phyloP scores from a whole-genome alignment of 805 yeast species.

The Brettanomyces custersianus region DNA sequence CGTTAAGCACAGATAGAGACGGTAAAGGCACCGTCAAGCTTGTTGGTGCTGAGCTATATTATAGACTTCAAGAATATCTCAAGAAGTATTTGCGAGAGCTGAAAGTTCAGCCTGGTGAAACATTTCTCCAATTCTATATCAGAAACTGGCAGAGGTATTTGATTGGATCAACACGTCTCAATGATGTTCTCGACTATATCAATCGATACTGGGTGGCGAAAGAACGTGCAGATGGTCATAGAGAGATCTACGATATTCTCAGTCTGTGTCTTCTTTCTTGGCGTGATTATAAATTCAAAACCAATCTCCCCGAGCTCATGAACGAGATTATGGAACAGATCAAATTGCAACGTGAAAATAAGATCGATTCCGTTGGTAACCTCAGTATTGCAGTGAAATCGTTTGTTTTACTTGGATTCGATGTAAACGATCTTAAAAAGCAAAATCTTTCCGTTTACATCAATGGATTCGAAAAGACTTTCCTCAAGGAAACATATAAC shows the following conservation, averaged over 20 bases:
- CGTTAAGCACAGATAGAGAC: constrained; percentile 12
- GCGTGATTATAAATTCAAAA: constrained; percentile 74
- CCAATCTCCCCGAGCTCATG: constrained; percentile 51
- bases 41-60: constrained; percentile 86
- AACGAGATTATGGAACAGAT: constrained; percentile 69
- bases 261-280: constrained; percentile 82
- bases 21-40: constrained; percentile 29
- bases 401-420: constrained; percentile 84
- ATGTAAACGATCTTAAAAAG: constrained; percentile 80
- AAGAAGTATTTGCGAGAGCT: constrained; percentile 45
- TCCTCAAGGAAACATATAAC: constrained; percentile 56
- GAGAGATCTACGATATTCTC: constrained; percentile 84
- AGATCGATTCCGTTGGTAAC: constrained; percentile 55
- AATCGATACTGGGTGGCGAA: constrained; percentile 97
- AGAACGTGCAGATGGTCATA: constrained; percentile 87
- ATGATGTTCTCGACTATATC: constrained; percentile 90
- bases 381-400: constrained; percentile 75
- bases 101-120: constrained; percentile 46
- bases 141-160: constrained; percentile 83
- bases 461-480: constrained; percentile 68
- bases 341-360: constrained; percentile 70
- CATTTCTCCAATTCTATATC: constrained; percentile 75
- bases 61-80: constrained; percentile 60
- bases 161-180: constrained; percentile 84
- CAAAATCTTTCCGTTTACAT: constrained; percentile 76